Conservation (phyloP, 2,329 filamentous ascomycete genomes). For the Cordyceps cicadae region DNA sequence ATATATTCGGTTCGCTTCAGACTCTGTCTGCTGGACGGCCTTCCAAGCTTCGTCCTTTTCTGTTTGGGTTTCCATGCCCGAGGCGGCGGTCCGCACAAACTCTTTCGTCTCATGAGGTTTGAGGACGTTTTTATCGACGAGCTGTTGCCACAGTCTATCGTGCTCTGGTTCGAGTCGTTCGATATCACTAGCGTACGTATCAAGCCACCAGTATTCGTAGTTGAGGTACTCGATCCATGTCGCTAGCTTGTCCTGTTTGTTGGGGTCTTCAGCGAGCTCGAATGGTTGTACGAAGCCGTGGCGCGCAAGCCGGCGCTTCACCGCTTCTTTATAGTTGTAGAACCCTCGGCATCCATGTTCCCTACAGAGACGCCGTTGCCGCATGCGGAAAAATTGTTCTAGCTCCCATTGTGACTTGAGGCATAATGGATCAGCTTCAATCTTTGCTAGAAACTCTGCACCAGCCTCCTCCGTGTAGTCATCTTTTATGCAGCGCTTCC, state of each 20-base stretch:
- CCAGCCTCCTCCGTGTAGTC: neutral
- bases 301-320: constrained; percentile 20
- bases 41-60: neutral
- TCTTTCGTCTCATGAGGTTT: constrained; percentile 16
- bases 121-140: constrained; percentile 24
- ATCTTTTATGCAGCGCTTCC: neutral
- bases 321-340: constrained; percentile 18
- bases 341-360: constrained; percentile 15
- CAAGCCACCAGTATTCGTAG: constrained; percentile 21
- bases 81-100: neutral
- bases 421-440: neutral
- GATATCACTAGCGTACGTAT: constrained; percentile 11
- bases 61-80: neutral
- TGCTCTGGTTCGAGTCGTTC: constrained; percentile 17
- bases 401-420: neutral
- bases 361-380: neutral
- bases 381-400: neutral
- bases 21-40: neutral
- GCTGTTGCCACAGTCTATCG: constrained; percentile 24
- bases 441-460: neutral
- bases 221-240: constrained; percentile 32
- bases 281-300: constrained; percentile 24
- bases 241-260: constrained; percentile 23
- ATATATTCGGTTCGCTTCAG: neutral
- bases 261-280: constrained; percentile 21